These are phyloP conservation scores for Pseudonitzschia pungens DNA, from an alignment of 108 stramenopile genomes.

Conservation along the genomic window DNA sequence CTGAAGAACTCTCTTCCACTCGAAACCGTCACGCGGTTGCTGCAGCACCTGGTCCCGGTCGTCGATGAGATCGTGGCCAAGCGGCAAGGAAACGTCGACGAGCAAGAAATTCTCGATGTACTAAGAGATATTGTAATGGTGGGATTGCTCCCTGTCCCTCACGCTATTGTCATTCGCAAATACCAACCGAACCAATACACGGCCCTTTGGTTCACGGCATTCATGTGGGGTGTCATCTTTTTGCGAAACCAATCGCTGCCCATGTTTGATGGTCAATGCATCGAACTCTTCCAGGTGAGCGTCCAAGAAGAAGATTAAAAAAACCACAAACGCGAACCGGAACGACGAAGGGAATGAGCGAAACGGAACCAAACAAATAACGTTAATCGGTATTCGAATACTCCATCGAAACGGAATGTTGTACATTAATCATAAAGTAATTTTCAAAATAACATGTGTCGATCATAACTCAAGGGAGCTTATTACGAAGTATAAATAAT, in stretches of 20 bases:
- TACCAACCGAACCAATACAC: slow-evolving; percentile 98
- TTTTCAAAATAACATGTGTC: too few species aligned
- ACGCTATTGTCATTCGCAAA: slow-evolving; percentile 97
- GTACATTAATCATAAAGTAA: too few species aligned
- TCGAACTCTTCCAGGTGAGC: slow-evolving; percentile 86
- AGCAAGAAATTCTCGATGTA: slow-evolving; percentile 86
- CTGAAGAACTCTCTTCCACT: slow-evolving; percentile 87
- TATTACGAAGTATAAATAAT: too few species aligned
- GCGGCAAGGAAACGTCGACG: slow-evolving; percentile 80
- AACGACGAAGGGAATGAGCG: too few species aligned
- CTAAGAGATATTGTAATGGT: slow-evolving; percentile 90
- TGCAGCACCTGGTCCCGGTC: slow-evolving; percentile 93
- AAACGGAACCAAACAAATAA: too few species aligned
- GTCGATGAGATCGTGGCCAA: slow-evolving; percentile 84
- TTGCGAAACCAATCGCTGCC: slow-evolving; percentile 91
- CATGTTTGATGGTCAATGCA: slow-evolving; percentile 92
- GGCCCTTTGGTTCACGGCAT: slow-evolving; percentile 97
- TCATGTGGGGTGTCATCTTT: slow-evolving; percentile 99
- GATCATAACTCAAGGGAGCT: too few species aligned
- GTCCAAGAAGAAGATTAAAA: slow-evolving; percentile 52
- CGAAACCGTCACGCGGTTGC: slow-evolving; percentile 85
- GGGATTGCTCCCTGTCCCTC: slow-evolving; percentile 94
- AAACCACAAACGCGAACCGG: not conserved
- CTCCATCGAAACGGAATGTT: too few species aligned
- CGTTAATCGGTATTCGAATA: too few species aligned